Conservation (phyloP, 805 yeast species). For the Debaryomyces hansenii region DNA sequence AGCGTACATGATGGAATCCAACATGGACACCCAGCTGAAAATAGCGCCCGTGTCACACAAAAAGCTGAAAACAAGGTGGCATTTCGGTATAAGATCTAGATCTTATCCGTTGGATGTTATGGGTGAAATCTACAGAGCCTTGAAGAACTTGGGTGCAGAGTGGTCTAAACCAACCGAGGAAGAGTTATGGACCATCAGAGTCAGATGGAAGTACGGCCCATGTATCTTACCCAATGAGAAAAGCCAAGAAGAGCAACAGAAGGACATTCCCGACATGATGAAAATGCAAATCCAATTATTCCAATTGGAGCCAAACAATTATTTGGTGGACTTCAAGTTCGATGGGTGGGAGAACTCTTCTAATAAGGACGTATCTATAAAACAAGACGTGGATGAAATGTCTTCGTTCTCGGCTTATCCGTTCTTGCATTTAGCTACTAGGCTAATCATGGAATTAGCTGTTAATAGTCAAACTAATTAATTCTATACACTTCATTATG, state of each 20-base stretch:
- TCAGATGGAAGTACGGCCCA: conserved; percentile 82
- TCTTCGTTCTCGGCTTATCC: conserved; percentile 95
- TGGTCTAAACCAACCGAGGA: conserved; percentile 96
- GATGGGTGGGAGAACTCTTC: conserved; percentile 82
- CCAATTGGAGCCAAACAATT: conserved; percentile 93
- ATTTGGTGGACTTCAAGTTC: conserved; percentile 93
- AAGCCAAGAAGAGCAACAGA: conserved; percentile 14
- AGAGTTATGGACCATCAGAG: conserved; percentile 93
- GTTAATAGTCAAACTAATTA: conserved; percentile 74
- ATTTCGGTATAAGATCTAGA: conserved; percentile 93
- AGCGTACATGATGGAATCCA: conserved; percentile 77
- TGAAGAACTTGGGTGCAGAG: conserved; percentile 92
- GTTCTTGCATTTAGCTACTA: conserved; percentile 86
- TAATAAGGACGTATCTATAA: conserved; percentile 21
- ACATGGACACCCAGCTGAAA: conserved; percentile 22
- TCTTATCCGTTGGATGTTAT: conserved; percentile 96
- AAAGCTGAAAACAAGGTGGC: conserved; percentile 95
- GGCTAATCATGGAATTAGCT: conserved; percentile 93
- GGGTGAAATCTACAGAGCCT: conserved; percentile 96
- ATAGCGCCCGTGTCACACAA: conserved; percentile 64
- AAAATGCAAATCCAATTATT: conserved; percentile 96
- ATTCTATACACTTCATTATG: neutral
- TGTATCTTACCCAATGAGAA: conserved; percentile 12
- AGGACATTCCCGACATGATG: conserved; percentile 71
- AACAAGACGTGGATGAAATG: conserved; percentile 61